These are phyloP conservation scores for Stephania japonica DNA, from an alignment of 164 flowering plant genomes.

Conservation along the genomic window DNA sequence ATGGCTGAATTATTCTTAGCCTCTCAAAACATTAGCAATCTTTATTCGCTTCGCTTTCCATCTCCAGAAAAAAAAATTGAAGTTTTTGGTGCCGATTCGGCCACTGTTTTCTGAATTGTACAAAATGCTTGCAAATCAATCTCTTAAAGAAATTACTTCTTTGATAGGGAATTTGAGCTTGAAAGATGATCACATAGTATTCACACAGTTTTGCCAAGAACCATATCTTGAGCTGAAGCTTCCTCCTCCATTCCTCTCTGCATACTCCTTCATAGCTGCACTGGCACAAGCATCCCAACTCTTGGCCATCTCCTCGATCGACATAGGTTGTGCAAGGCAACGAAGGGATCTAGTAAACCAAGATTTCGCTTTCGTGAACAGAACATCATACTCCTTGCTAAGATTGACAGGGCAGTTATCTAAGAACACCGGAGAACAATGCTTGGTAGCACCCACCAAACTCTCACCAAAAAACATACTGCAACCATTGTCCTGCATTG, in stretches of 20 bases:
- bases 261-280: constrained; percentile 51
- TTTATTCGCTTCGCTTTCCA: background rate
- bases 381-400: constrained; percentile 65
- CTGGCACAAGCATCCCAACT: constrained; percentile 80
- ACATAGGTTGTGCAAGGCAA: constrained; percentile 63
- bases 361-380: constrained; percentile 52
- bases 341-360: constrained; percentile 53
- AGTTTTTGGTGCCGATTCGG: background rate
- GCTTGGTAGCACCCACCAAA: constrained; percentile 76
- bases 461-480: constrained; percentile 87
- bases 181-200: background rate
- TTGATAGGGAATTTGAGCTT: background rate
- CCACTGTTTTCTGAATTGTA: background rate
- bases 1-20: background rate
- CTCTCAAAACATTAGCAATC: background rate
- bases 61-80: background rate
- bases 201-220: constrained; percentile 60
- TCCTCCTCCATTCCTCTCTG: constrained; percentile 72
- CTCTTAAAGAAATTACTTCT: background rate
- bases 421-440: constrained; percentile 68
- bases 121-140: background rate
- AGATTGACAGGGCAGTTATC: constrained; percentile 82
- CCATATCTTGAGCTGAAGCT: constrained; percentile 78
- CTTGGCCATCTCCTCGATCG: constrained; percentile 59
- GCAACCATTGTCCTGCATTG: constrained; percentile 81